phyloP scores from a whole-genome alignment of 768 basidiomycete genomes.

The Pleurotus sapidus region DNA sequence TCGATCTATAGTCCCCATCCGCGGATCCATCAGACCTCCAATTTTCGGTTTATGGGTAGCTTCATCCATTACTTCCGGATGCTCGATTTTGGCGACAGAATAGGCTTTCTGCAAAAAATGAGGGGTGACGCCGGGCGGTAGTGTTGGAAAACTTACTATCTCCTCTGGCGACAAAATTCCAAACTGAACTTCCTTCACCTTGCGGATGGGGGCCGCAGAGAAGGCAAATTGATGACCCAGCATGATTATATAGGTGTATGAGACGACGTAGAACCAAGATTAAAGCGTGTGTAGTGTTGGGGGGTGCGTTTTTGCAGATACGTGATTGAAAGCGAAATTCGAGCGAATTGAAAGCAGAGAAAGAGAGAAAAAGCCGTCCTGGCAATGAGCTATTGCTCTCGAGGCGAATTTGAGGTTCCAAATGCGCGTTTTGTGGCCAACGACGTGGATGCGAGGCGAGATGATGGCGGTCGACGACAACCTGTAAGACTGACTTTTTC shows the following conservation, averaged over 20 bases:
- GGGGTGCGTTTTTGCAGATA: not conserved
- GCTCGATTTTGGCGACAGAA: slow-evolving; percentile 97
- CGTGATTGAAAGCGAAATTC: not conserved
- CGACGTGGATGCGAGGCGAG: slow-evolving; percentile 4
- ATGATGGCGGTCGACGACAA: slow-evolving; percentile 6
- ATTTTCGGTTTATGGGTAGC: slow-evolving; percentile 84
- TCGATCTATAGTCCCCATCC: slow-evolving; percentile 96
- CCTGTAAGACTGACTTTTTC: slow-evolving; percentile 1
- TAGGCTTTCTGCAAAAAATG: slow-evolving; percentile 81
- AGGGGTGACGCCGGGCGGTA: slow-evolving; percentile 6
- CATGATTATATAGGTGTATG: slow-evolving; percentile 38
- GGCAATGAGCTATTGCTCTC: not conserved
- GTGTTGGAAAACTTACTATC: slow-evolving; percentile 66
- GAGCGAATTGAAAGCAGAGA: not conserved
- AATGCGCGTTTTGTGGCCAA: slow-evolving; percentile 6
- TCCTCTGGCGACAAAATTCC: slow-evolving; percentile 98
- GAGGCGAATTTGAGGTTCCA: not conserved
- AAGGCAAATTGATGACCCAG: slow-evolving; percentile 88
- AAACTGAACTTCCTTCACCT: slow-evolving; percentile 97
- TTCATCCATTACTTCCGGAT: slow-evolving; percentile 99
- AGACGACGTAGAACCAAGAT: not conserved
- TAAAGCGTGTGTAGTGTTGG: not conserved
- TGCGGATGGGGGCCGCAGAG: slow-evolving; percentile 92
- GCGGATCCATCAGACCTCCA: slow-evolving; percentile 95
- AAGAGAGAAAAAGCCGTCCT: not conserved